Percentiles rank a stretch among this genome's conserved stretches.
These are phyloP conservation scores for Castanospermum australe DNA, from an alignment of 306 rosid species.

Conservation along the genomic window DNA sequence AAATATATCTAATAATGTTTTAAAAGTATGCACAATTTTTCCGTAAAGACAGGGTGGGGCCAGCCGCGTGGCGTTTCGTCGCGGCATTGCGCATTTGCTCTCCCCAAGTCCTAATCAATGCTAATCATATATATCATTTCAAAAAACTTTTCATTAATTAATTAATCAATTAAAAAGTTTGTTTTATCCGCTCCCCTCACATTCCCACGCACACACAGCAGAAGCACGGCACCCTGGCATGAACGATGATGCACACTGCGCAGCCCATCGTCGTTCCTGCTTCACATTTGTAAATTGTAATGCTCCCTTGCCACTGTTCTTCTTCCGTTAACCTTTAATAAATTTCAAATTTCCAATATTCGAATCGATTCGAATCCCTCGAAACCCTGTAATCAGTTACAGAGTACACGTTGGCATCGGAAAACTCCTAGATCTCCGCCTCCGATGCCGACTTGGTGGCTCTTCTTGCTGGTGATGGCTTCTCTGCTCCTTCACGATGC, in stretches of 20 bases:
- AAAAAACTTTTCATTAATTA: background rate
- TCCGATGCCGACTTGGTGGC: constrained; percentile 23
- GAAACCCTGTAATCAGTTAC: too few relatives aligned
- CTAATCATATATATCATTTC: constrained; percentile 12
- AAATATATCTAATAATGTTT: too few relatives aligned
- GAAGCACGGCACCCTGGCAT: background rate
- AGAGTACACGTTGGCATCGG: too few relatives aligned
- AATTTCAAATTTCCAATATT: too few relatives aligned
- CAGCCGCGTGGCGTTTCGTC: constrained; percentile 43
- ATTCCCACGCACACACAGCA: background rate
- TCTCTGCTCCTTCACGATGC: constrained; percentile 24
- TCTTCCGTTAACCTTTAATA: too few relatives aligned
- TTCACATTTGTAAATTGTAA: too few relatives aligned
- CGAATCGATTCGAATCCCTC: too few relatives aligned
- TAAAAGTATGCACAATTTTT: too few relatives aligned
- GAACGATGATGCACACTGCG: constrained; percentile 28
- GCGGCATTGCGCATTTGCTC: constrained; percentile 20
- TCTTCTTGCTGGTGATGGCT: constrained; percentile 10
- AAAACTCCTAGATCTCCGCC: constrained; percentile 38
- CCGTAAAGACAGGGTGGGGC: constrained; percentile 29
- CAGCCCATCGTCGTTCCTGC: background rate
- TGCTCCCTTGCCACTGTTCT: too few relatives aligned
- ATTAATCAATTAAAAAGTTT: too few relatives aligned
- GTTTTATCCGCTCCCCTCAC: constrained; percentile 23
- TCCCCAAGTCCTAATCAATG: background rate